Percentiles rank a stretch among this genome's conserved stretches.
phyloP scores from a whole-genome alignment of 23 red algal species.

The Agarophyton chilense region DNA sequence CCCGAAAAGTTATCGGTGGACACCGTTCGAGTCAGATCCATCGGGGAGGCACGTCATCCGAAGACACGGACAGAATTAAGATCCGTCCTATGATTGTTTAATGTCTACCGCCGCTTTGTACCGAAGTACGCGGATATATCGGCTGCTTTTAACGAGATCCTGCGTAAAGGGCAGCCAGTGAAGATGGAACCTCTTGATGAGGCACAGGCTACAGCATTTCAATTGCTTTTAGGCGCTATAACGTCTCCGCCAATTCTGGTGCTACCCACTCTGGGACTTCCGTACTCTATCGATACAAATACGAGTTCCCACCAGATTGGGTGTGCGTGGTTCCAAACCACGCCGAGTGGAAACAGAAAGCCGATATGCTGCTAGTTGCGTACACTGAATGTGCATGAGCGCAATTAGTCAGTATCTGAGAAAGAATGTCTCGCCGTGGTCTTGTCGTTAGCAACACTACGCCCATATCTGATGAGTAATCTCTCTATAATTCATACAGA shows the following conservation, averaged over 20 bases:
- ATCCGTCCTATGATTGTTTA: background rate
- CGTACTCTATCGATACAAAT: conserved; percentile 1
- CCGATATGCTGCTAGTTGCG: background rate
- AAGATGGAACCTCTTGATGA: background rate
- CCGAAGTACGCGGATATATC: background rate
- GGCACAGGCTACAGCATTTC: background rate
- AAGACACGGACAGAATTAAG: background rate
- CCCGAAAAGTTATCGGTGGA: background rate
- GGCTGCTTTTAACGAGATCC: background rate
- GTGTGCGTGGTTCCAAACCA: background rate
- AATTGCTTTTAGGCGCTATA: background rate
- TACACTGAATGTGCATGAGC: too few relatives aligned
- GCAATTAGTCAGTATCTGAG: too few relatives aligned
- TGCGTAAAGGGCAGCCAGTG: background rate
- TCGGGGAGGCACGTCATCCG: background rate
- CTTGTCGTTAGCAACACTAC: too few relatives aligned
- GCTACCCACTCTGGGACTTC: background rate
- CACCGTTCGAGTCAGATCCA: background rate
- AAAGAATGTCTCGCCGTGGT: too few relatives aligned
- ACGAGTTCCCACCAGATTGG: background rate
- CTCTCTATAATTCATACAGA: background rate
- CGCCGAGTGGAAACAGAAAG: background rate
- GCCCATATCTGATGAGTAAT: background rate
- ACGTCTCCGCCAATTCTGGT: background rate
- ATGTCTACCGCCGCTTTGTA: background rate